These are phyloP conservation scores for Teunomyces stri DNA, from an alignment of 805 yeast genomes.

Conservation along the genomic window DNA sequence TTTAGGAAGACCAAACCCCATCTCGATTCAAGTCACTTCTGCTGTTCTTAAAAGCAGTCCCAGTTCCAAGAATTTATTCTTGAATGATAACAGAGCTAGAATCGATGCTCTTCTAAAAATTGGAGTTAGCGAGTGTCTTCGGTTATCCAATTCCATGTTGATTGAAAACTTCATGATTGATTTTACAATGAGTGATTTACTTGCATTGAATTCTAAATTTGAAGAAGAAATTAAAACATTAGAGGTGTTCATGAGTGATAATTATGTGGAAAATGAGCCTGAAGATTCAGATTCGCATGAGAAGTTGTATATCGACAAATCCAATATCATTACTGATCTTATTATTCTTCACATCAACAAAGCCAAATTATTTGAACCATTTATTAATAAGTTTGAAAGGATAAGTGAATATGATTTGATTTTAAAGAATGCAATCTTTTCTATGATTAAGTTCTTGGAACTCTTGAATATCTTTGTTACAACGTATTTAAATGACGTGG, in stretches of 20 bases:
- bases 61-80: slow-evolving; percentile 2
- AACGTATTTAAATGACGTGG: slow-evolving; percentile 20
- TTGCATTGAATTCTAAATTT: slow-evolving; percentile 40
- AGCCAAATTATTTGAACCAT: slow-evolving; percentile 52
- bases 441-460: slow-evolving; percentile 37
- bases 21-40: slow-evolving; percentile 40
- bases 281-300: slow-evolving; percentile 11
- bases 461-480: slow-evolving; percentile 33
- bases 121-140: slow-evolving; percentile 49
- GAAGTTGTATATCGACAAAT: slow-evolving; percentile 18
- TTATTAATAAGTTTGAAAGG: slow-evolving; percentile 34
- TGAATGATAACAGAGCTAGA: slow-evolving; percentile 16
- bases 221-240: slow-evolving; percentile 39
- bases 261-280: slow-evolving; percentile 4
- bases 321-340: slow-evolving; percentile 44
- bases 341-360: slow-evolving; percentile 48
- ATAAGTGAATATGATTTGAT: slow-evolving; percentile 28
- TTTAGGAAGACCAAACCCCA: slow-evolving; percentile 55
- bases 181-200: slow-evolving; percentile 39
- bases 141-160: slow-evolving; percentile 47
- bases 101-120: slow-evolving; percentile 39
- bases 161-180: slow-evolving; percentile 52
- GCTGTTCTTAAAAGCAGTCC: slow-evolving; percentile 22
- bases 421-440: slow-evolving; percentile 36
- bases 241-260: slow-evolving; percentile 22